phyloP scores from a whole-genome alignment of 2,329 filamentous ascomycete species.

The Lanzia echinophila region DNA sequence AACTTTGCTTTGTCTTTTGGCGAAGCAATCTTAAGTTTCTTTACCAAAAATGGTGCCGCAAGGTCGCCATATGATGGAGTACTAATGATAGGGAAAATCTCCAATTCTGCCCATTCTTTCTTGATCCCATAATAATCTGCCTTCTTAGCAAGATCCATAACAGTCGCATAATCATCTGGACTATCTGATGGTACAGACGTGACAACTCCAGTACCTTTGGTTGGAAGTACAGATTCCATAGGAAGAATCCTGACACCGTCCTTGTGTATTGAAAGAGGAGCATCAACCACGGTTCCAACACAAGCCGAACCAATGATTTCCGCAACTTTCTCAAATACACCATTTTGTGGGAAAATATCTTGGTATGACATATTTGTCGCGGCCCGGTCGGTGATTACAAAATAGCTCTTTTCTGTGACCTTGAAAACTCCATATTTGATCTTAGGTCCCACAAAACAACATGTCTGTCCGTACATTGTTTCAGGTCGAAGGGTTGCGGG shows the following conservation, averaged over 20 bases:
- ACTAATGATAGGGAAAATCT: slow-evolving; percentile 82
- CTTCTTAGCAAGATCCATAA: slow-evolving; percentile 86
- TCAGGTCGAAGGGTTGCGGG: slow-evolving; percentile 90
- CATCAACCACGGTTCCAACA: slow-evolving; percentile 81
- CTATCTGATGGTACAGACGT: slow-evolving; percentile 94
- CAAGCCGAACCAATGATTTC: slow-evolving; percentile 73
- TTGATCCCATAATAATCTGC: slow-evolving; percentile 92
- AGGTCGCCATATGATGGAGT: slow-evolving; percentile 84
- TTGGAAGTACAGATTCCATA: slow-evolving; percentile 88
- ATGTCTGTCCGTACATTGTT: slow-evolving; percentile 98
- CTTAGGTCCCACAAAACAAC: slow-evolving; percentile 88
- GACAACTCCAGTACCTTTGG: slow-evolving; percentile 94
- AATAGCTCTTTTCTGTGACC: slow-evolving; percentile 71
- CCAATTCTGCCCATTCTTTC: slow-evolving; percentile 90
- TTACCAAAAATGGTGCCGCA: slow-evolving; percentile 74
- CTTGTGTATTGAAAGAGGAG: slow-evolving; percentile 79
- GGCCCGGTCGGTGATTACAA: slow-evolving; percentile 71
- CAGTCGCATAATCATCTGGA: slow-evolving; percentile 88
- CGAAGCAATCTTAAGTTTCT: slow-evolving; percentile 92
- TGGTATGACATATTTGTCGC: slow-evolving; percentile 97
- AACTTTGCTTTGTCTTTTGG: slow-evolving; percentile 91
- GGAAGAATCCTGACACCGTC: slow-evolving; percentile 82
- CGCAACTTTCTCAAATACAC: slow-evolving; percentile 65
- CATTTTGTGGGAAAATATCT: slow-evolving; percentile 72
- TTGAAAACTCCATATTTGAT: slow-evolving; percentile 87